Base-by-base conservation (phyloP, 495 filamentous ascomycete species). In the Aspergillus carlsbadensis region DNA sequence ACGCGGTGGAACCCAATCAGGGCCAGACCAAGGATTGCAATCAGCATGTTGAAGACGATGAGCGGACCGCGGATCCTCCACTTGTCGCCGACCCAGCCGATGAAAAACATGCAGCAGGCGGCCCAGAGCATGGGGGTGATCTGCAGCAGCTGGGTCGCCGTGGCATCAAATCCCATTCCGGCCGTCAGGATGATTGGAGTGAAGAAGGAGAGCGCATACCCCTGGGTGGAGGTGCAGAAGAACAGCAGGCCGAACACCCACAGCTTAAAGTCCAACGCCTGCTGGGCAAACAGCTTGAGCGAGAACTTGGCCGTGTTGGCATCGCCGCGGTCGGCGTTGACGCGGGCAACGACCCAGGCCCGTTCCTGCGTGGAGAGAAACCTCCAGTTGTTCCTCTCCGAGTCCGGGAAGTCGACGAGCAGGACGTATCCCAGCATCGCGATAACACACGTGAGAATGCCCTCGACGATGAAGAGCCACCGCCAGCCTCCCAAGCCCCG, bases 111-210 rank as follows among this genome's bases (percentile, higher is more conserved):
- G 2, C 29, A 31, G 10, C 21, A 22, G 10, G 22, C 80, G 18
- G 78, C 65, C n/a, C n/a, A n/a, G n/a, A n/a, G n/a, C n/a, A n/a
- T n/a, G n/a, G n/a, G n/a, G n/a, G n/a, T n/a, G n/a, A n/a, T n/a
- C n/a, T n/a, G n/a, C n/a, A n/a, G 74, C 66, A 81, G 84, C 65
- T 85, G 81, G 0, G 82, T 56, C 35, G 66, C 65, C 6, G 65
- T 79, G 13, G 79, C 65, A 59, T 77, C 78, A 55, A 87, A 88
- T 0, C 80, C 81, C 70, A 89, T 81, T 1, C 84, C 84, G 45
- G 71, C 73, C 57, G 84, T 70, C 10, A 89, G 67, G 41, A 87
- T 87, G 43, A 84, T 86, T 2, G 85, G 84, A 0, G 87, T 66
- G 26, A 84, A 84, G 61, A 85, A 88, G 1, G 79, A 83, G n/a